phyloP scores from a whole-genome alignment of 176 grass and related monocot species.

The Carex parvula region DNA sequence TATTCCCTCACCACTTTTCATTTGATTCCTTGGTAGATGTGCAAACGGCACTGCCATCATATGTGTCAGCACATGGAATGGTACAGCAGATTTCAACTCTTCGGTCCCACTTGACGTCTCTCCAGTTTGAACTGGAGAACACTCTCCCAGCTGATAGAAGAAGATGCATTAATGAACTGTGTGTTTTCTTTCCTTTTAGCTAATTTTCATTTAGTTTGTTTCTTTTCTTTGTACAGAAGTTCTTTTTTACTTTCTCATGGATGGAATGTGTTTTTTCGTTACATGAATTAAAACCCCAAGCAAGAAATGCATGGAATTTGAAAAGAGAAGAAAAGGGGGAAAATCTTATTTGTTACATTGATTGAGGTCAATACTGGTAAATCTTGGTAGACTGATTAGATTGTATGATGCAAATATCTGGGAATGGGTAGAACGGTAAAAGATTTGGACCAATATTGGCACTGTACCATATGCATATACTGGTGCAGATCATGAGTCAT shows the following conservation, averaged over 20 bases:
- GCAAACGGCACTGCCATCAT: slow-evolving; percentile 63
- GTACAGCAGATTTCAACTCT: slow-evolving; percentile 86
- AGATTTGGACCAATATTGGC: not conserved
- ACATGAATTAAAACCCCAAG: slow-evolving; percentile 1
- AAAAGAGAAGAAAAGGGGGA: not conserved
- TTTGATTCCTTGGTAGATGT: slow-evolving; percentile 40
- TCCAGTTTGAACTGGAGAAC: slow-evolving; percentile 93
- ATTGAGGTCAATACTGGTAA: not conserved
- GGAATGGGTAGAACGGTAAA: not conserved
- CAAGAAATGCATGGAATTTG: not conserved
- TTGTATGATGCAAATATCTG: not conserved
- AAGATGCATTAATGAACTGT: slow-evolving; percentile 97
- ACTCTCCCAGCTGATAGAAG: slow-evolving; percentile 73
- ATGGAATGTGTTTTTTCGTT: slow-evolving; percentile 9
- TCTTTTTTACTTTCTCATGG: not conserved
- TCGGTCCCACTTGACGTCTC: slow-evolving; percentile 79
- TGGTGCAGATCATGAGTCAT: not conserved
- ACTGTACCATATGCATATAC: slow-evolving; percentile 18
- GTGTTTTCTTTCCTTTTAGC: slow-evolving; percentile 34
- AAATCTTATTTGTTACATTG: not conserved
- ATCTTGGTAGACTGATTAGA: not conserved
- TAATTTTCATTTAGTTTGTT: not conserved
- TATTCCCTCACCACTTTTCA: not conserved
- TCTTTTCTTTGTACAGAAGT: not conserved
- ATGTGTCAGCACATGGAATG: slow-evolving; percentile 88